These are phyloP conservation scores for Ophiostoma angusticollis DNA, from an alignment of 2,329 filamentous ascomycete species.

Conservation along the genomic window DNA sequence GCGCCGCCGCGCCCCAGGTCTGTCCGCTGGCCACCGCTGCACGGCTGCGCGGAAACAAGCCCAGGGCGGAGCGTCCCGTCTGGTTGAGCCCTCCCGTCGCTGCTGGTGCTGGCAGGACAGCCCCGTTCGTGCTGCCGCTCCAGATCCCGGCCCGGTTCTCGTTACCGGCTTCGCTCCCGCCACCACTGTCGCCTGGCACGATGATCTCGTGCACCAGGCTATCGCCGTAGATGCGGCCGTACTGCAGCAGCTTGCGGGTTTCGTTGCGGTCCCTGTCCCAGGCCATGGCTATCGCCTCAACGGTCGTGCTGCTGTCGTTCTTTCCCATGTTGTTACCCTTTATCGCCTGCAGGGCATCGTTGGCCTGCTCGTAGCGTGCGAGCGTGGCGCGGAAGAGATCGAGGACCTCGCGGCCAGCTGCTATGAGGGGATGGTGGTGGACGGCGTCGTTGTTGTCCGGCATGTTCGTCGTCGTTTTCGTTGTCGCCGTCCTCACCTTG, in stretches of 20 bases:
- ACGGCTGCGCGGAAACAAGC: slow-evolving; percentile 12
- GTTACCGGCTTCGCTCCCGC: no score
- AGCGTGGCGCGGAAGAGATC: slow-evolving; percentile 6
- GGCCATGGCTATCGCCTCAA: not conserved
- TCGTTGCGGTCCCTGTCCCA: slow-evolving; percentile 13
- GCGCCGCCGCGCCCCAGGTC: slow-evolving; percentile 14
- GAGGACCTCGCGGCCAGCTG: slow-evolving; percentile 9
- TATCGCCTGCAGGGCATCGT: not conserved
- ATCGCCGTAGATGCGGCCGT: slow-evolving; percentile 14
- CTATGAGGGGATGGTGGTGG: slow-evolving; percentile 5
- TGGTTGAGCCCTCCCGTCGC: slow-evolving; percentile 5
- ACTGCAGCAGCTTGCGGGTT: slow-evolving; percentile 11
- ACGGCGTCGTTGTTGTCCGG: not conserved
- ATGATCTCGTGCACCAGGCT: slow-evolving; percentile 12
- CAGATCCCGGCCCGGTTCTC: no score
- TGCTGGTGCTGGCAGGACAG: no score
- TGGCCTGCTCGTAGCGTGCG: slow-evolving; percentile 8
- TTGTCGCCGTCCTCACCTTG: not conserved
- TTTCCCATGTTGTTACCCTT: no score
- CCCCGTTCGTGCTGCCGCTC: no score
- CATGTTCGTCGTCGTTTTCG: not conserved
- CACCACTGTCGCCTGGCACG: slow-evolving; percentile 2
- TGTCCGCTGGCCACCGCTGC: slow-evolving; percentile 3
- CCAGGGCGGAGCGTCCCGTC: slow-evolving; percentile 12
- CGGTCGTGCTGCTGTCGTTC: not conserved